Evolutionary conservation across 2,329 filamentous ascomycete species (phyloP).

Genomic region (Alternaria brassicae): DNA sequence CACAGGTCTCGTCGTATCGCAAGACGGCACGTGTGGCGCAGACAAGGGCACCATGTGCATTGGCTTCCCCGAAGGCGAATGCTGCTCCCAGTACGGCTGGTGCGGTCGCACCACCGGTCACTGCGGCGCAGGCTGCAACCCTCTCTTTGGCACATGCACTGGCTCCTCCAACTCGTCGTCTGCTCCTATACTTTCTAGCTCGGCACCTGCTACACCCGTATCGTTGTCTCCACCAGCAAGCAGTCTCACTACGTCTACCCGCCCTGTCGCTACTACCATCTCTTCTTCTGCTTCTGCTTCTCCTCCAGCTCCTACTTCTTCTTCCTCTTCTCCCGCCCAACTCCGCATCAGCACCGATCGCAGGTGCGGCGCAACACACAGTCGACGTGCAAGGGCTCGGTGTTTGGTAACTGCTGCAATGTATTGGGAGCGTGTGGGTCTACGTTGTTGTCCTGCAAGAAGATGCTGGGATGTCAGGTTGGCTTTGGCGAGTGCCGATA

Average conservation of each 20-base stretch:
- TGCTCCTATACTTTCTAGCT: neutral
- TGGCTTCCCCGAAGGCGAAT: slow-evolving; percentile 26
- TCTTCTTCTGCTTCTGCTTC: neutral
- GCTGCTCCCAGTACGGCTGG: slow-evolving; percentile 28
- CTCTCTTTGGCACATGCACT: slow-evolving; percentile 9
- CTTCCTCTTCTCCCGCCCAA: neutral
- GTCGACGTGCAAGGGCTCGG: slow-evolving; percentile 7
- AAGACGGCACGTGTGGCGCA: slow-evolving; percentile 22
- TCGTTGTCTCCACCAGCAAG: too few relatives aligned
- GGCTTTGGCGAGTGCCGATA: slow-evolving; percentile 4
- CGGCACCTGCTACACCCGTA: neutral
- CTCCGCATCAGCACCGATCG: slow-evolving; percentile 1
- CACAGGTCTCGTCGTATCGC: slow-evolving; percentile 11
- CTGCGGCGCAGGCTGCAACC: slow-evolving; percentile 12
- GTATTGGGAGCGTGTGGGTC: neutral
- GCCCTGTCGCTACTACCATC: neutral
- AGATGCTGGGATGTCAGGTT: slow-evolving; percentile 6
- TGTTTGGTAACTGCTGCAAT: slow-evolving; percentile 6
- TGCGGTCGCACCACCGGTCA: slow-evolving; percentile 17
- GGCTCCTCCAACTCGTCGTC: neutral
- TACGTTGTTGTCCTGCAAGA: slow-evolving; percentile 1
- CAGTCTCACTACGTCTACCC: slow-evolving; percentile 6
- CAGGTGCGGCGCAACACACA: neutral
- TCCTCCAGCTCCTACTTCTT: neutral
- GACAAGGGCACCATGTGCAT: slow-evolving; percentile 20